Conservation (phyloP, 345 rosid species). For the Arabidopsis thaliana region TAIR10.1 NC_003074.8:4171501-4172000, state of each 20-base stretch:
- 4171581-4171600: no score
- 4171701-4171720: not conserved
- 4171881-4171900: constrained; percentile 1
- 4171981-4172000: not conserved
- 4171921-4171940: constrained; percentile 11
- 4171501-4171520: no score
- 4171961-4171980: not conserved
- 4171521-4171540: no score
- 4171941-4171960: not conserved
- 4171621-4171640: not conserved
- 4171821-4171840: constrained; percentile 2
- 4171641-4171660: no score
- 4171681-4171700: constrained; percentile 3
- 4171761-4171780: constrained; percentile 20
- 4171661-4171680: constrained; percentile 6
- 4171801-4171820: not conserved
- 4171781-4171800: constrained; percentile 9
- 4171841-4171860: not conserved
- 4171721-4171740: not conserved
- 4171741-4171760: not conserved
- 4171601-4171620: no score
- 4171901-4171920: not conserved
- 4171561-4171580: no score
- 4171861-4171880: not conserved
- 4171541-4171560: no score